Percentiles rank a stretch among this genome's conserved stretches.
phyloP scores from a whole-genome alignment of 2,329 filamentous ascomycete species.

The Ascosphaera pollenicola region DNA sequence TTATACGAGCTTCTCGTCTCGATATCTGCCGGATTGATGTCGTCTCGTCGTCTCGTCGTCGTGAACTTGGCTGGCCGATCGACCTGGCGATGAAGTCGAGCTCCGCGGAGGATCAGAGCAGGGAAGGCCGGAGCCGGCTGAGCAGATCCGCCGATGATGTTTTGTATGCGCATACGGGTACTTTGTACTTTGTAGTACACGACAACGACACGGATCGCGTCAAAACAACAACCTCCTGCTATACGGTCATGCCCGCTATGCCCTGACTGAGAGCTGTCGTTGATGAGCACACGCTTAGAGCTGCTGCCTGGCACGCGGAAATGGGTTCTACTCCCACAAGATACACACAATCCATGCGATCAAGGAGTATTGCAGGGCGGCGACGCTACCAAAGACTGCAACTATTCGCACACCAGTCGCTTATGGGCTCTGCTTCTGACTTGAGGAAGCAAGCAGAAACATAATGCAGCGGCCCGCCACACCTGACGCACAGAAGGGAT shows the following conservation, averaged over 20 bases:
- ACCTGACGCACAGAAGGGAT: not conserved
- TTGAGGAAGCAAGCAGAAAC: no score
- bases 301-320: not conserved
- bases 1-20: not conserved
- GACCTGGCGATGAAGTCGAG: not conserved
- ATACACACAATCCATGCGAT: not conserved
- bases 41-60: no score
- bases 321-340: not conserved
- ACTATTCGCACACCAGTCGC: not conserved
- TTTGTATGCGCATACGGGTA: no score
- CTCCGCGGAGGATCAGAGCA: no score
- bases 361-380: no score
- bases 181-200: no score
- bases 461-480: not conserved
- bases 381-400: not conserved
- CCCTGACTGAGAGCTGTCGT: not conserved
- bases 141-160: no score
- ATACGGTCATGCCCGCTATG: not conserved
- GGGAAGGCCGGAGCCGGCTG: no score
- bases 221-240: not conserved
- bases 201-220: no score
- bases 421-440: not conserved
- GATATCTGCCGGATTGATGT: slow-evolving; percentile 1
- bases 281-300: not conserved
- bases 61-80: not conserved